Base-by-base conservation (phyloP, 1,284 basidiomycete genomes). In the Taiwanofungus camphoratus region DNA sequence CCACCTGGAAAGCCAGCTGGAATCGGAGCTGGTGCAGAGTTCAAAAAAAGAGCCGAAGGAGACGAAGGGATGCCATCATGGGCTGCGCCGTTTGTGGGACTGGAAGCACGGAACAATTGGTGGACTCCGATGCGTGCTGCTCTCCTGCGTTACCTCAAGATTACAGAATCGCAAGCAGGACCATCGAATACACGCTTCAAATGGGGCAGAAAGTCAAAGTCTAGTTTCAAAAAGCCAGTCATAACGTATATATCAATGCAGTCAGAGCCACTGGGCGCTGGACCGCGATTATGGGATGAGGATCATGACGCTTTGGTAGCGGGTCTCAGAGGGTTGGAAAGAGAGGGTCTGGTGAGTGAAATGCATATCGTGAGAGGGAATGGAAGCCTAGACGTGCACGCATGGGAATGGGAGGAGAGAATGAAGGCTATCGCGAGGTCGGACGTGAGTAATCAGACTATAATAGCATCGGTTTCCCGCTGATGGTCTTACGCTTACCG, bases 211-310 rank as follows among this genome's bases (percentile, higher is more conserved):
- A 59, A 5, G 53, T 56, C 24, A 59, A 57, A 38, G 53, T 49
- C 51, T 34, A 9, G 24, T 16, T 34, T 45, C 32, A 21, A n/a
- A 27, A 71, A 65, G 56, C 71, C 65, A 15, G 74, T 80, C n/a
- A 71, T 91, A 45, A 87, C 87, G 26, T 91, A 90, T 59, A 68
- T 92, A 35, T 75, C 79, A 34, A 69, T 78, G 36, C 86, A 86
- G 56, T 75, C 69, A 60, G 71, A 70, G 65, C 68, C 48, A 42
- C 71, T 53, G 42, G 71, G 46, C 50, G 62, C 60, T 37, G 70
- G 71, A 23, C 62, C 71, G 26, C 67, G 52, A 43, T 48, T 86
- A 48, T 62, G 61, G 18, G 55, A 55, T 0, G 65, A 62, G 31
- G 77, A 84, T 52, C 81, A 87, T 50, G 55, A 65, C 4, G 64